phyloP scores from a whole-genome alignment of 2,329 filamentous ascomycete species.

The Coniella vitis region DNA sequence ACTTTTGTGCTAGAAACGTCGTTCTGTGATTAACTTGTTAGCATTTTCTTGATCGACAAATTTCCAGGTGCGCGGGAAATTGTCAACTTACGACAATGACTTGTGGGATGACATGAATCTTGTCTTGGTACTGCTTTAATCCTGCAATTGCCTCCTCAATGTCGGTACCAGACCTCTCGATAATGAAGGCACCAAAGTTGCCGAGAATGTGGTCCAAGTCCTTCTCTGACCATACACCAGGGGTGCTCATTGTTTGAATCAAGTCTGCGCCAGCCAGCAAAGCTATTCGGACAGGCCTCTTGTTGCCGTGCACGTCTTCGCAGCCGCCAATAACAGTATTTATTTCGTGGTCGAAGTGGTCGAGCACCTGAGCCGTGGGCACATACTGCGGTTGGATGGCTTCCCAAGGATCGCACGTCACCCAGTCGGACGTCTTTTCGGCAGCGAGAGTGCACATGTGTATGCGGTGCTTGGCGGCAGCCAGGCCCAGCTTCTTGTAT shows the following conservation, averaged over 20 bases:
- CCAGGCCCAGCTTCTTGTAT: constrained; percentile 75
- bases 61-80: constrained; percentile 36
- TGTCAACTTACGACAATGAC: constrained; percentile 75
- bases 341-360: constrained; percentile 82
- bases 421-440: constrained; percentile 65
- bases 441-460: constrained; percentile 84
- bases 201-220: constrained; percentile 86
- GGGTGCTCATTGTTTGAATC: constrained; percentile 65
- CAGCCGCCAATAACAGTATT: constrained; percentile 73
- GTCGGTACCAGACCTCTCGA: constrained; percentile 84
- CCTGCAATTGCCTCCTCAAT: constrained; percentile 81
- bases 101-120: constrained; percentile 82
- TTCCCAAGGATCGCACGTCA: constrained; percentile 88
- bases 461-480: constrained; percentile 64
- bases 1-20: constrained; percentile 45
- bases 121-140: constrained; percentile 74
- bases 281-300: constrained; percentile 65
- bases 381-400: constrained; percentile 78
- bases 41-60: background rate
- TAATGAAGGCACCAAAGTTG: constrained; percentile 74
- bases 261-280: constrained; percentile 72
- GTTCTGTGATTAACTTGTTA: constrained; percentile 43
- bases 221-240: constrained; percentile 72
- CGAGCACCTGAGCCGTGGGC: constrained; percentile 80
- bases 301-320: constrained; percentile 57